phyloP scores from a whole-genome alignment of 306 rosid genomes.

The Inga laurina region DNA sequence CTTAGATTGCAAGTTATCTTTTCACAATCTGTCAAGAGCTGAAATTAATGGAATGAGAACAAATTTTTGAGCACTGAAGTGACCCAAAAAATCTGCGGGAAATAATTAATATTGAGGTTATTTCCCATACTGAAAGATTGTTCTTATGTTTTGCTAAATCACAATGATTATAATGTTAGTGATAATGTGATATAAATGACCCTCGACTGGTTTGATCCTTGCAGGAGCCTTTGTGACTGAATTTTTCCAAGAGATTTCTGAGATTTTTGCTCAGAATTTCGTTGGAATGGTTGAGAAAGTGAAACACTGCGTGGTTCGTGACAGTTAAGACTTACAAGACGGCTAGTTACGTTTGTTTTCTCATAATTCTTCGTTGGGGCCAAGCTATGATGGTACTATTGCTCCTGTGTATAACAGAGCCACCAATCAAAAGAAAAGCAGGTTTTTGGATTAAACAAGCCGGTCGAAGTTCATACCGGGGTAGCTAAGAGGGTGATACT shows the following conservation, averaged over 20 bases:
- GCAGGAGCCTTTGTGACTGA: conserved; percentile 34
- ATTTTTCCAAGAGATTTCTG: neutral
- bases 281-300: conserved; percentile 30
- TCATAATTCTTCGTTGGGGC: conserved; percentile 41
- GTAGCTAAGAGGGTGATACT: conserved; percentile 61
- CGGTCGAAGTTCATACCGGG: conserved; percentile 85
- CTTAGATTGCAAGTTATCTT: neutral
- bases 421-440: conserved; percentile 72
- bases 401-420: conserved; percentile 60
- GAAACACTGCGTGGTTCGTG: conserved; percentile 27
- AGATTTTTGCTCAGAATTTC: conserved; percentile 19
- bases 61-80: neutral
- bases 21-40: neutral
- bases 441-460: conserved; percentile 85
- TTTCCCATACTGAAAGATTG: neutral
- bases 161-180: too few relatives aligned
- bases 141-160: neutral
- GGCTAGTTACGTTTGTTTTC: conserved; percentile 41
- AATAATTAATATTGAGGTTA: neutral
- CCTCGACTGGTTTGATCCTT: conserved; percentile 3
- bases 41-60: neutral
- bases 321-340: conserved; percentile 37
- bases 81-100: neutral
- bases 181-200: neutral
- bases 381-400: conserved; percentile 64